Evolutionary conservation across 176 grass and related monocot species (phyloP), one percentile per base, ranked within the genome.

Genomic region (Typha latifolia): DNA sequence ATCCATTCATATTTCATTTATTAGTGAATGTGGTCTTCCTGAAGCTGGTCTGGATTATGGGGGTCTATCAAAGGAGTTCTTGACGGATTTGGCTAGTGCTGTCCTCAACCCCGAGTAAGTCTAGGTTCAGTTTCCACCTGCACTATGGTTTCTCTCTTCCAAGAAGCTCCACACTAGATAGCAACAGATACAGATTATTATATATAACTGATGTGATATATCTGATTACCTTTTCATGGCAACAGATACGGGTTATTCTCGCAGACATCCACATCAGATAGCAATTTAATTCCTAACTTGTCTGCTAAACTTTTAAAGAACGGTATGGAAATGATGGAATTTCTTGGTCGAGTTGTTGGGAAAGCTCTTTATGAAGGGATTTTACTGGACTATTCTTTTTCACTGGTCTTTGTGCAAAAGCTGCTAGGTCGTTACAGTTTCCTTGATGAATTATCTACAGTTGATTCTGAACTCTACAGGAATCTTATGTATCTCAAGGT

Each of bases 311-410:
- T 92, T 32, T 78, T 89, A 69, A 85, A 87, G 43, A 92, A 97
- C 3, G 72, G 93, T 73, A 86, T 92, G 57, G 93, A 97, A 82
- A 92, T 91, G 93, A 84, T 97, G 69, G 93, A 92, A 74, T 92
- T 92, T 86, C 85, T 92, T 78, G 88, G 88, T 26, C 85, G 82
- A 84, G 81, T 92, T 82, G 85, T 92, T n/a, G 88, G 88, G 19
- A 97, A 97, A 84, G 93, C 88, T 72, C 83, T 97, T 57, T 97
- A 92, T 67, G 93, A 97, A 74, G 93, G 93, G 49, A 97, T 97
- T 75, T 87, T 97, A 32, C 82, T 97, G 69, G 93, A 97, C 59
- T 91, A 91, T 76, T 89, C 80, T 49, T 97, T 97, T 86, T 97
- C 93, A 80, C 72, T 80, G n/a, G 88, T 92, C 49, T 97, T 97